Base-by-base conservation (phyloP, 371 early-diverging fungal genomes). In the Rhizomucor miehei region DNA sequence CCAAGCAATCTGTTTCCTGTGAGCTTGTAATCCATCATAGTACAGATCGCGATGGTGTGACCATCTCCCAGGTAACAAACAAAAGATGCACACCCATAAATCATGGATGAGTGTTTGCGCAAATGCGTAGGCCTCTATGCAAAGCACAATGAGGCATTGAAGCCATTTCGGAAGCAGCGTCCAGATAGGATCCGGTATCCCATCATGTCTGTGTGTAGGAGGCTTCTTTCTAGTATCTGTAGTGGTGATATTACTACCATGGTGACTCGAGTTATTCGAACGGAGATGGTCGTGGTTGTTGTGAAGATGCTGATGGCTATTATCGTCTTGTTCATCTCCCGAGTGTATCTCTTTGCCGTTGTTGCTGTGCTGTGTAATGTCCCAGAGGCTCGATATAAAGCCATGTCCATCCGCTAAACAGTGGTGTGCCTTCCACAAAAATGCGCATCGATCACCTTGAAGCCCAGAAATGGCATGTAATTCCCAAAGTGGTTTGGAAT, bases 401-500 rank as follows among this genome's bases (percentile, higher is more conserved):
- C 68, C 68, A 44, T 62, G 54, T 0, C 68, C 74, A 38, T 73
- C 70, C 6, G 68, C 49, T 35, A 73, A 12, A 34, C 62, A 51
- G 17, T 71, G 71, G 44, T 71, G 71, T 0, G 68, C 74, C 52
- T 67, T 74, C 71, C 67, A 67, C 25, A 70, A 66, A 23, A 68
- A 59, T 4, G 71, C 74, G n/a, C 56, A 61, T 12, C 52, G 49
- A 34, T 56, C 66, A 24, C 48, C 46, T 12, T 57, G 52, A 0
- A 74, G 44, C 16, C 74, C 74, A 1, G 62, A 66, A 12, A 74
- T 62, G 4, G 63, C 57, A 44, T 71, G 66, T 0, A 68, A 46
- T 39, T 59, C 58, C 74, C 74, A 74, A 25, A 67, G 61, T 23
- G 71, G 71, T 39, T 64, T 56, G 5, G 56, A 51, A 25, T 56